Percentiles rank a stretch among this genome's conserved stretches.
These are phyloP conservation scores for Eucommia ulmoides DNA, from an alignment of 257 asterid genomes.

Conservation along the genomic window DNA sequence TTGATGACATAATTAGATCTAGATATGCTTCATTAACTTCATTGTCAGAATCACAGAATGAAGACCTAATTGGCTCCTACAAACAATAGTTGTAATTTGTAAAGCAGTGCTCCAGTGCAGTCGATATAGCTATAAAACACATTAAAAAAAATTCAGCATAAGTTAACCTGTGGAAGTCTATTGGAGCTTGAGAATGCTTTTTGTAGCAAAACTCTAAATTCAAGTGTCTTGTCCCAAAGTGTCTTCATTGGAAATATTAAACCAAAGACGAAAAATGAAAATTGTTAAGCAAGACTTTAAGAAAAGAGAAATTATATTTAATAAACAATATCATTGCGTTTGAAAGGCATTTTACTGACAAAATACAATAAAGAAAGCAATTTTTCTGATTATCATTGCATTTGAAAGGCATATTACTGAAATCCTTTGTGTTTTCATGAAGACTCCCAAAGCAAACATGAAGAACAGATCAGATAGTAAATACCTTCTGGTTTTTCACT, in stretches of 20 bases:
- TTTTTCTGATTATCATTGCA: too few species aligned
- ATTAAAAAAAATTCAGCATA: conserved; percentile 6
- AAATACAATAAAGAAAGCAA: too few species aligned
- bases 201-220: conserved; percentile 84
- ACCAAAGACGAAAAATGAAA: conserved; percentile 5
- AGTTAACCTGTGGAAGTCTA: conserved; percentile 86
- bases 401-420: too few species aligned
- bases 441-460: too few species aligned
- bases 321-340: too few species aligned
- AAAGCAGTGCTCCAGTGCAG: background rate
- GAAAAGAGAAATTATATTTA: too few species aligned
- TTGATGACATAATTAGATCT: background rate
- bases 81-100: conserved; percentile 8
- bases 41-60: background rate
- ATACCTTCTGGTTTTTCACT: conserved; percentile 83
- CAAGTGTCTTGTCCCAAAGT: conserved; percentile 95
- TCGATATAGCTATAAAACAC: background rate
- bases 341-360: too few species aligned
- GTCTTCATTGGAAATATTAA: conserved; percentile 35
- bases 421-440: too few species aligned
- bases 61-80: conserved; percentile 39
- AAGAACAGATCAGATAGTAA: too few species aligned
- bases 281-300: too few species aligned
- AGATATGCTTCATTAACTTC: background rate
- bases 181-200: conserved; percentile 68